Evolutionary conservation across 495 filamentous ascomycete genomes (phyloP), one percentile per base, ranked within the genome.

Genomic region (Daldinia grandis): DNA sequence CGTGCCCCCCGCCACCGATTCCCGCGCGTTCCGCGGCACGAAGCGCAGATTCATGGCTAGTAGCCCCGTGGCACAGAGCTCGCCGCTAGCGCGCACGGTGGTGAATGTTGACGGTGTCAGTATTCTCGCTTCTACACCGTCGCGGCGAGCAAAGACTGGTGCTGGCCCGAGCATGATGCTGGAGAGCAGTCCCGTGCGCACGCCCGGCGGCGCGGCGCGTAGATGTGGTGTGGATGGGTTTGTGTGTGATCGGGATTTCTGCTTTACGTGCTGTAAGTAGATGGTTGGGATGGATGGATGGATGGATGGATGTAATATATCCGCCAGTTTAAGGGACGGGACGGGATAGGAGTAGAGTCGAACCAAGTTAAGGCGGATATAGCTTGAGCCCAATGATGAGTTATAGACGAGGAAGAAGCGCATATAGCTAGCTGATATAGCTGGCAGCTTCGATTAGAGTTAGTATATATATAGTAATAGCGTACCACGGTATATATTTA

Each of bases 161-260:
- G 28, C 17, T 24, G n/a, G 50, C 51, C 30, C 49, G 37, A 25
- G 24, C 19, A 14, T 50, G 4, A 42, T 17, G 30, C 14, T 37
- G 33, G 30, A 58, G 30, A 62, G 74, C 10, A 60, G 74, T 80
- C 7, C 76, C 64, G 67, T 82, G 15, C 64, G 61, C 24, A 72
- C 82, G 15, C 81, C 83, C 2, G 80, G 82, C 4, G 83, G 83
- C 0, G 76, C 78, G 44, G 69, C 79, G 66, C 72, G 81, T 8
- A 69, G 78, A 56, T 87, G 84, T 62, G 84, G 84, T 5, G 76
- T 82, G 67, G 77, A 73, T 50, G 83, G 79, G 35, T 87, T 82
- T 47, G 72, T 70, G 30, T 87, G 83, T 58, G 78, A 79, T 8
- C 71, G 80, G 61, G 76, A 80, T 44, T 86, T 85, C 68, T 87